Evolutionary conservation across 768 basidiomycete species (phyloP).

Genomic region (Pisolithus microcarpus): DNA sequence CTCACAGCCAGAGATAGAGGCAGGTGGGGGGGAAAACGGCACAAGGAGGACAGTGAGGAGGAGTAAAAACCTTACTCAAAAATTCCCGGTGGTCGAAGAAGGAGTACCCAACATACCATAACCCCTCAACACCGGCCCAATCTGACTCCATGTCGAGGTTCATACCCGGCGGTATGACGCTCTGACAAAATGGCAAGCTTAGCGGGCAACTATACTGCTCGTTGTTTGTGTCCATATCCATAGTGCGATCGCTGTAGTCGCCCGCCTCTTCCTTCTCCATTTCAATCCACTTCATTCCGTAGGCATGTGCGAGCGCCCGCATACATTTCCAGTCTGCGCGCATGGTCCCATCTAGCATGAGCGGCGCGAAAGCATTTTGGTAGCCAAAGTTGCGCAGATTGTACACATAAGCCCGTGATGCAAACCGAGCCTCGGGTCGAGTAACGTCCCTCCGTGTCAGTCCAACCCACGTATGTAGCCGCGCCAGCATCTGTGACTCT

Average conservation of each 20-base stretch:
- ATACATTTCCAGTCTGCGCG: constrained; percentile 56
- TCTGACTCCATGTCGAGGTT: constrained; percentile 26
- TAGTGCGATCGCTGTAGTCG: background rate
- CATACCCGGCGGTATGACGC: constrained; percentile 34
- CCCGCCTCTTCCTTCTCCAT: constrained; percentile 22
- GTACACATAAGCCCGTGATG: constrained; percentile 54
- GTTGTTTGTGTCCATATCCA: constrained; percentile 7
- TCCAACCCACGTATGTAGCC: constrained; percentile 49
- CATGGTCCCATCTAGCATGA: constrained; percentile 36
- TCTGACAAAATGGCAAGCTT: constrained; percentile 50
- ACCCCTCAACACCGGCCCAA: constrained; percentile 41
- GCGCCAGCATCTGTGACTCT: constrained; percentile 38
- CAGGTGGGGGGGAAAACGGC: background rate
- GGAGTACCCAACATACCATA: constrained; percentile 59
- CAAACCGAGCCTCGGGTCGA: constrained; percentile 22
- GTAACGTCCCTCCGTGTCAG: constrained; percentile 39
- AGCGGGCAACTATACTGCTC: constrained; percentile 24
- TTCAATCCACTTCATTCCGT: constrained; percentile 48
- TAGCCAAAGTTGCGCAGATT: constrained; percentile 49
- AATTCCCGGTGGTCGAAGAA: constrained; percentile 66
- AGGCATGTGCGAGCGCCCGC: constrained; percentile 45
- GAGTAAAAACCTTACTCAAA: constrained; percentile 38
- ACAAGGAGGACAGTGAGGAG: background rate
- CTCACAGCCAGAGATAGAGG: no score
- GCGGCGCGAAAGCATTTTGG: constrained; percentile 52